Base-by-base conservation (phyloP, 139 green algal species). In the Auxenochlorella pyrenoidosa region DNA sequence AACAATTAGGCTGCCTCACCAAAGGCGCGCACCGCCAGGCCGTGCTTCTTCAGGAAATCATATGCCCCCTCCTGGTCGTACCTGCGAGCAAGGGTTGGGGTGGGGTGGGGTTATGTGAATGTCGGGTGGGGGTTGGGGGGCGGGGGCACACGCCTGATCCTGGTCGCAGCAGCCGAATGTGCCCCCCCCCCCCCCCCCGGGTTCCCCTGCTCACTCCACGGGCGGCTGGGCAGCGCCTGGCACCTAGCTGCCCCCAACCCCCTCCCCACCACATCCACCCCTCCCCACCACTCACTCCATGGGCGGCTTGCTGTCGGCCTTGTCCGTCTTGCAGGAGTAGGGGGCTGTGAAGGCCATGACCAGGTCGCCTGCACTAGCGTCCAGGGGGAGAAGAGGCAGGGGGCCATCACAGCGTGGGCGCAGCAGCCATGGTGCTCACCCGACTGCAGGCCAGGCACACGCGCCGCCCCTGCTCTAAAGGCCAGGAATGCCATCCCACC, bases 321-420 rank as follows among this genome's bases (percentile, higher is more conserved):
- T 90, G 76, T 83, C 82, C 30, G 41, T 82, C 36, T 84, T 88
- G 38, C 59, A 86, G 15, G 90, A 92, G 88, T 99, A 99, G 0
- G 98, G 98, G 13, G 98, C 97, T 34, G 97, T 99, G 88, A 99
- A 98, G 40, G 93, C 86, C 54, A 99, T 98, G 6, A 96, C 90
- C 19, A 99, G 92, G 43, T 99, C 96, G 70, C 95, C 90, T 51
- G 91, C 96, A 72, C 8, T 5, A 51, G 34, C 4, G 38, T n/a
- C n/a, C 66, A 73, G 28, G 32, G 66, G 66, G n/a, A n/a, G n/a
- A n/a, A n/a, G n/a, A n/a, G 66, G 60, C 22, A 68, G 22, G 8
- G 15, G 60, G 60, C 8, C 60, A 68, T n/a, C 3, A 32, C 60
- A 8, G 60, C 60, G 3, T 68, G n/a, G n/a, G n/a, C n/a, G n/a